phyloP scores from a whole-genome alignment of 805 yeast species.

The Lipomyces mesembrius region DNA sequence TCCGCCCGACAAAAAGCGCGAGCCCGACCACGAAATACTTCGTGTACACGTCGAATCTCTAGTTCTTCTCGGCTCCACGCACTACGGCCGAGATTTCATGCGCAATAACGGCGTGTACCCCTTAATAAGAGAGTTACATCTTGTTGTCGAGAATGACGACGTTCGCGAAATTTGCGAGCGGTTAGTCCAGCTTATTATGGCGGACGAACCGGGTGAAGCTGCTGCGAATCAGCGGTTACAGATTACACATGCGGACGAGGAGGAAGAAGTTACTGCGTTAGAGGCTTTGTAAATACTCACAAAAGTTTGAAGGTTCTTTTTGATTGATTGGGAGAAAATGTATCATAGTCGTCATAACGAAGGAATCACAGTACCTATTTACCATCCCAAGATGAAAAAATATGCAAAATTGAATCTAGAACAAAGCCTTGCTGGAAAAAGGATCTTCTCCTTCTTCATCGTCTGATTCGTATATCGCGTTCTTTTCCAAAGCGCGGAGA shows the following conservation, averaged over 20 bases:
- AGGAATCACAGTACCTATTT: neutral
- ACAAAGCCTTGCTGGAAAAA: constrained; percentile 16
- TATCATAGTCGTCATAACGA: constrained; percentile 1
- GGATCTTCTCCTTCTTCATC: constrained; percentile 64
- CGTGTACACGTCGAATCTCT: constrained; percentile 79
- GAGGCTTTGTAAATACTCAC: constrained; percentile 16
- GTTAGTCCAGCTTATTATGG: constrained; percentile 87
- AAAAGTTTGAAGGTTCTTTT: constrained; percentile 5
- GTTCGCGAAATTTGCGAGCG: constrained; percentile 77
- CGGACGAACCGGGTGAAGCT: constrained; percentile 54
- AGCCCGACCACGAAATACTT: constrained; percentile 65
- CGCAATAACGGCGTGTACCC: constrained; percentile 86
- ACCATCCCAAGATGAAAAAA: neutral
- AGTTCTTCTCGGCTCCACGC: constrained; percentile 77
- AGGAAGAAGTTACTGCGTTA: constrained; percentile 39
- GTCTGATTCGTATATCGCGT: constrained; percentile 83
- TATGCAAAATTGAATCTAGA: constrained; percentile 5
- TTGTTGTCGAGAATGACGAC: constrained; percentile 48
- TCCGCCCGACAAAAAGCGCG: constrained; percentile 76
- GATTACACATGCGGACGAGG: constrained; percentile 53
- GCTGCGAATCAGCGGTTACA: constrained; percentile 55
- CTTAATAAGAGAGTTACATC: constrained; percentile 75
- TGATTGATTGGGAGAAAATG: neutral
- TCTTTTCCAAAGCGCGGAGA: constrained; percentile 80
- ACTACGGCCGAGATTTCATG: constrained; percentile 70